Base-by-base conservation (phyloP, 192 early-diverging fungal genomes). In the Thamnidium elegans region DNA sequence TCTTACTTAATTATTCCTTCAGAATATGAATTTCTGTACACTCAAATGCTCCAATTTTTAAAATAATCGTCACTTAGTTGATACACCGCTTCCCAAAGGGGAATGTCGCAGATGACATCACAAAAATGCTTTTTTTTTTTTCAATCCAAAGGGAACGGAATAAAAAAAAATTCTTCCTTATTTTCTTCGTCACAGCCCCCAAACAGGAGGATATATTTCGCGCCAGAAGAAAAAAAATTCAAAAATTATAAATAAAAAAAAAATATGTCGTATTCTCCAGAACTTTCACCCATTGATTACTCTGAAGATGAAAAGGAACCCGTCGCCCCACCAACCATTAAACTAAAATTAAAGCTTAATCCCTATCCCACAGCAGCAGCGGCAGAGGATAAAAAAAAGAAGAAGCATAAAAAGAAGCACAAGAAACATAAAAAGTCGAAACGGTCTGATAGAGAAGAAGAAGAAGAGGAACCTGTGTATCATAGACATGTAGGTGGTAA, bases 391-490 rank as follows among this genome's bases (percentile, higher is more conserved):
- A 63, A 39, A 34, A 46, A n/a, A 8, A 21, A 34, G 43, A 65
- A 56, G 14, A 55, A 60, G 44, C 50, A 60, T 51, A 14, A 61
- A 13, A 50, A 53, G 14, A 62, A 58, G n/a, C 20, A 65, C 10
- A 39, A 60, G 2, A 52, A 63, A 3, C 46, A 66, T 7, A 30
- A 66, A 20, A 59, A 71, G 11, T 23, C 52, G 7, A 66, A 64
- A 20, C 34, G 73, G n/a, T 55, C 71, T 4, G 67, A 81, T 7
- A 70, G 68, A 32, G 70, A 75, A 11, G 66, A 71, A 1, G 55
- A 69, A 15, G 63, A 75, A 36, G 62, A 66, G 4, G 64, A 66
- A 20, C 50, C 15, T 44, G 11, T 9, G 14, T 20, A 9, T 39
- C 62, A 43, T 65, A 59, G 45, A 9, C n/a, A 26, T 55, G 51